Conservation (phyloP, 1,284 basidiomycete species). For the Tylopilus sp. region DNA sequence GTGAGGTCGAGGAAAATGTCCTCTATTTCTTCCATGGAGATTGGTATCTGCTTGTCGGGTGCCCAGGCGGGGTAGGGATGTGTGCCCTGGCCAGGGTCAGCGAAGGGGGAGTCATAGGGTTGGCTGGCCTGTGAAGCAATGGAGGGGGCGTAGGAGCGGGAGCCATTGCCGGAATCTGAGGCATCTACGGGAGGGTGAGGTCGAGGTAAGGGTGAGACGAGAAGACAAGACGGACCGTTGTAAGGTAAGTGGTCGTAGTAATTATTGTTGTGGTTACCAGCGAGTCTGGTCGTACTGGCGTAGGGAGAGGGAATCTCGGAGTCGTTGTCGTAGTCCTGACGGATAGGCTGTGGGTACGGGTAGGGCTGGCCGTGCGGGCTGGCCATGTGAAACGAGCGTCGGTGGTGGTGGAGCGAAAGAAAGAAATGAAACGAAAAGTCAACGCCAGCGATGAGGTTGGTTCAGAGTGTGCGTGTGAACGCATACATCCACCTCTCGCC, state of each 20-base stretch:
- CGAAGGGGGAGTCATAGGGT: slow-evolving; percentile 53
- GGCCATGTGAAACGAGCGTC: slow-evolving; percentile 33
- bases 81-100: slow-evolving; percentile 53
- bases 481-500: neutral
- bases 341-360: slow-evolving; percentile 32
- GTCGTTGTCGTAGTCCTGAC: slow-evolving; percentile 35
- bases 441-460: slow-evolving; percentile 24
- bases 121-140: slow-evolving; percentile 56
- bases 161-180: slow-evolving; percentile 43
- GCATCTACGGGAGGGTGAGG: slow-evolving; percentile 33
- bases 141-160: slow-evolving; percentile 48
- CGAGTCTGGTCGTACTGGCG: slow-evolving; percentile 33
- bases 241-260: slow-evolving; percentile 26
- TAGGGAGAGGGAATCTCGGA: slow-evolving; percentile 31
- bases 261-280: slow-evolving; percentile 20
- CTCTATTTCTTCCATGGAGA: slow-evolving; percentile 98
- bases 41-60: slow-evolving; percentile 88
- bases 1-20: slow-evolving; percentile 98
- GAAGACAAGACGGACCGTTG: slow-evolving; percentile 13
- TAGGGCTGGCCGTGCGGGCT: slow-evolving; percentile 14
- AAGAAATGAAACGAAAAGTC: slow-evolving; percentile 5
- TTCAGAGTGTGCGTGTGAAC: slow-evolving; percentile 25
- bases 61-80: slow-evolving; percentile 96
- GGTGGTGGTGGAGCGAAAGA: slow-evolving; percentile 15
- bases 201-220: neutral